Base-by-base conservation (phyloP, 805 yeast genomes). In the Wickerhamomyces strasburgensis region DNA sequence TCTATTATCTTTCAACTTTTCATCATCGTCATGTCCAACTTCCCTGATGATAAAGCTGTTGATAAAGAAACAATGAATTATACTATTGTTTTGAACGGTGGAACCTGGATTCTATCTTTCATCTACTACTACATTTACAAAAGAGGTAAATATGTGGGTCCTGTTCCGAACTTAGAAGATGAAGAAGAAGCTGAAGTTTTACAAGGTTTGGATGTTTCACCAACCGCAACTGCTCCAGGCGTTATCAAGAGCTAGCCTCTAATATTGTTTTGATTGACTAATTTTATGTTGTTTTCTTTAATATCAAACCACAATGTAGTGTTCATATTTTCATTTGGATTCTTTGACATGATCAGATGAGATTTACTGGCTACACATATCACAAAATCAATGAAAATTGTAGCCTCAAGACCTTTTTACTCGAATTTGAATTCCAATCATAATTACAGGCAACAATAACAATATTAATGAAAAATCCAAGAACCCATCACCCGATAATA, bases 401-500 rank as follows among this genome's bases (percentile, higher is more conserved):
- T n/a, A n/a, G n/a, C n/a, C n/a, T n/a, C n/a, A n/a, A n/a, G n/a
- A n/a, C n/a, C n/a, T n/a, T n/a, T n/a, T n/a, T n/a, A n/a, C n/a
- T n/a, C n/a, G n/a, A n/a, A n/a, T n/a, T n/a, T n/a, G n/a, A n/a
- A n/a, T n/a, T n/a, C n/a, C n/a, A n/a, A n/a, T n/a, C n/a, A n/a
- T n/a, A n/a, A n/a, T n/a, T 69, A 46, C 78, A 72, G 10, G 83
- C 81, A 33, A 67, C 67, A 24, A 73, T 58, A 16, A 72, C 73
- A 42, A 79, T 67, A 51, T 71, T 65, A 42, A 78, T 68, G 34
- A 68, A 56, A 60, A 73, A 77, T 2, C 87, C 87, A 4, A 80
- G 55, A 21, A 73, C 36, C 61, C 85, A 56, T 89, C 98, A 35
- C 99, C 98, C 24, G 88, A 76, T 14, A 90, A 62, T 34, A 93